Percentiles rank a stretch among this genome's conserved stretches.
Conservation (phyloP, 371 early-diverging fungal genomes). For the Massospora cicadina region DNA sequence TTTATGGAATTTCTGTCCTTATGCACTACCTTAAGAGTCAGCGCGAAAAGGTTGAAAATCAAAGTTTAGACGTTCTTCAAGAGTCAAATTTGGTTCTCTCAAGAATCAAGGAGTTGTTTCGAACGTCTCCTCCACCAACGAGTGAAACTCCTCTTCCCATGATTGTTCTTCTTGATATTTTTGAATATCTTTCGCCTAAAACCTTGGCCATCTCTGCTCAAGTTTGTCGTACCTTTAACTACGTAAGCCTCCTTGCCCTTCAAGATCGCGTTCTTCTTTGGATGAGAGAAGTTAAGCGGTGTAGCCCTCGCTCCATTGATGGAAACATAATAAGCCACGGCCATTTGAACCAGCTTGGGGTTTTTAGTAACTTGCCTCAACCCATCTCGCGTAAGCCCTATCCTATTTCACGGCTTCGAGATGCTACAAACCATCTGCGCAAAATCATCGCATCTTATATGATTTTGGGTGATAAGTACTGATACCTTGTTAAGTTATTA, state of each 20-base stretch:
- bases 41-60: constrained; percentile 7
- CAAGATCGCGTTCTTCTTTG: neutral
- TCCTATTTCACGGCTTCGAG: neutral
- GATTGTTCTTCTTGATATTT: neutral
- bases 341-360: neutral
- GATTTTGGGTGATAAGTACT: neutral
- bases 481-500: neutral
- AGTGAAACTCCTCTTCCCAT: neutral
- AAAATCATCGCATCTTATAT: neutral
- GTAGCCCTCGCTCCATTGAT: neutral
- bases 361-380: neutral
- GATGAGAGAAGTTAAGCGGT: neutral
- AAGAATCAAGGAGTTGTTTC: neutral
- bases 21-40: neutral
- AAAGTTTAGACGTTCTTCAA: constrained; percentile 1
- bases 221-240: neutral
- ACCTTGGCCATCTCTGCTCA: neutral
- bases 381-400: neutral
- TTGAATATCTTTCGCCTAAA: neutral
- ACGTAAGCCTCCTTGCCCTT: neutral
- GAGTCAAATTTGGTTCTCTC: neutral
- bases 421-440: neutral
- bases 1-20: constrained; percentile 3
- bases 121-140: neutral
- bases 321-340: neutral